A percentile compares a stretch with the other conserved stretches of the same genome.
Evolutionary conservation across 2,329 filamentous ascomycete genomes (phyloP).

Genomic region (Cordyceps cicadae): DNA sequence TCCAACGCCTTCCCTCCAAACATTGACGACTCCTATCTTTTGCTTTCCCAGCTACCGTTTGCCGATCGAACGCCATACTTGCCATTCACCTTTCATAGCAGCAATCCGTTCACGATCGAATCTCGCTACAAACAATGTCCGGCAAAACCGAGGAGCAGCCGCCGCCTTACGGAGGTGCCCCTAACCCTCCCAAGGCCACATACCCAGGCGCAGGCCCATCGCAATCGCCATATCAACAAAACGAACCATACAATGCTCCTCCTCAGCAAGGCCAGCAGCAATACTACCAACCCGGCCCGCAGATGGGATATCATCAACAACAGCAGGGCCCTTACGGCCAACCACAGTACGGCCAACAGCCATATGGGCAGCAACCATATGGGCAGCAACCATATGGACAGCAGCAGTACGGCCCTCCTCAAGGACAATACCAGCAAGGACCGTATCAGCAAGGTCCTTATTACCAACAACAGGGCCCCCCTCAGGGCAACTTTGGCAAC

Average conservation of each 20-base stretch:
- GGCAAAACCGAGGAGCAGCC: slow-evolving; percentile 42
- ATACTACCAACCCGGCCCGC: slow-evolving; percentile 32
- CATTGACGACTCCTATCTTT: not conserved
- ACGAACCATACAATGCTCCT: slow-evolving; percentile 21
- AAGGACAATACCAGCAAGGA: slow-evolving; percentile 1
- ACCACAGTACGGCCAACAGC: not conserved
- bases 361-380: slow-evolving; percentile 26
- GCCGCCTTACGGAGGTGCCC: slow-evolving; percentile 37
- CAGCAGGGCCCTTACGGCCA: slow-evolving; percentile 17
- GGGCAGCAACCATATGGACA: slow-evolving; percentile 27
- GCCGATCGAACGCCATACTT: not conserved
- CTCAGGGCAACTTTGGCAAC: slow-evolving; percentile 29
- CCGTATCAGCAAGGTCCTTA: slow-evolving; percentile 22
- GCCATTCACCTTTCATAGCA: not conserved
- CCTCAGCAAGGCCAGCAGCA: slow-evolving; percentile 23
- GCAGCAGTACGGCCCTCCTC: slow-evolving; percentile 29
- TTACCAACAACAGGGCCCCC: slow-evolving; percentile 15
- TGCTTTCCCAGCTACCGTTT: not conserved
- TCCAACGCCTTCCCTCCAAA: not conserved
- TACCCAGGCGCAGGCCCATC: slow-evolving; percentile 36
- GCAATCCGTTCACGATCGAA: not conserved
- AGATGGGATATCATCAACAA: slow-evolving; percentile 38
- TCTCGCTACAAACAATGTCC: slow-evolving; percentile 27
- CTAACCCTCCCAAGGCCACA: slow-evolving; percentile 33
- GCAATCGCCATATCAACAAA: slow-evolving; percentile 21